Conservation (phyloP, 2,329 filamentous ascomycete genomes). For the Xylaria sp. region DNA sequence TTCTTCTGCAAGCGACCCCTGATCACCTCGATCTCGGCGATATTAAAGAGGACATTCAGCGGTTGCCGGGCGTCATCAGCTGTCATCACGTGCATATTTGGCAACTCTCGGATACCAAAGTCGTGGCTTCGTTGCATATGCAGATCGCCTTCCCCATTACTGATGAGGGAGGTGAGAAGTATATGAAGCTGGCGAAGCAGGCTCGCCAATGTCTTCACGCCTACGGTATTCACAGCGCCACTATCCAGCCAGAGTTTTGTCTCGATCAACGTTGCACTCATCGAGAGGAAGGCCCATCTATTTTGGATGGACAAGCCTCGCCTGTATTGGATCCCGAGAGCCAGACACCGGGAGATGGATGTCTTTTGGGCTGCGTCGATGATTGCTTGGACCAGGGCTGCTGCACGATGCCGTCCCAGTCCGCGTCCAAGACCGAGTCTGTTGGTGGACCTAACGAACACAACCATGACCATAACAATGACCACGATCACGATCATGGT, state of each 20-base stretch:
- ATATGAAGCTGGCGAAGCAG: constrained; percentile 83
- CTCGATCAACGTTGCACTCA: constrained; percentile 45
- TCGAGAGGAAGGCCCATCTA: constrained; percentile 28
- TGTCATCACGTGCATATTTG: constrained; percentile 97
- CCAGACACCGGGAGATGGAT: constrained; percentile 32
- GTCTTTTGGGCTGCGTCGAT: constrained; percentile 50
- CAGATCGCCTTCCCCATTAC: constrained; percentile 88
- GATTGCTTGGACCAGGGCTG: constrained; percentile 44
- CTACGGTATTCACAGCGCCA: constrained; percentile 94
- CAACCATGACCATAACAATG: constrained; percentile 32
- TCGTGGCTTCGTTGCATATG: constrained; percentile 89
- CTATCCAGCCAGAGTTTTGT: constrained; percentile 90
- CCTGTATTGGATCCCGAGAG: constrained; percentile 13
- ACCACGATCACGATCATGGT: constrained; percentile 28
- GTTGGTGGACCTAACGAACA: constrained; percentile 32
- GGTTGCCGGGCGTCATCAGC: constrained; percentile 76
- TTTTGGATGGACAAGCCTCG: constrained; percentile 26
- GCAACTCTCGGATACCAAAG: constrained; percentile 92
- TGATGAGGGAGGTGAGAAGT: constrained; percentile 69
- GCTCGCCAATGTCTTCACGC: constrained; percentile 86
- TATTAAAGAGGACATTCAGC: constrained; percentile 85
- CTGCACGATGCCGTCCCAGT: constrained; percentile 32
- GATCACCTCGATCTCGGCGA: constrained; percentile 82
- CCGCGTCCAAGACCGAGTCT: constrained; percentile 30
- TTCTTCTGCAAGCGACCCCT: constrained; percentile 89